phyloP scores from a whole-genome alignment of 805 yeast genomes.

The Yamadazyma olivae region DNA sequence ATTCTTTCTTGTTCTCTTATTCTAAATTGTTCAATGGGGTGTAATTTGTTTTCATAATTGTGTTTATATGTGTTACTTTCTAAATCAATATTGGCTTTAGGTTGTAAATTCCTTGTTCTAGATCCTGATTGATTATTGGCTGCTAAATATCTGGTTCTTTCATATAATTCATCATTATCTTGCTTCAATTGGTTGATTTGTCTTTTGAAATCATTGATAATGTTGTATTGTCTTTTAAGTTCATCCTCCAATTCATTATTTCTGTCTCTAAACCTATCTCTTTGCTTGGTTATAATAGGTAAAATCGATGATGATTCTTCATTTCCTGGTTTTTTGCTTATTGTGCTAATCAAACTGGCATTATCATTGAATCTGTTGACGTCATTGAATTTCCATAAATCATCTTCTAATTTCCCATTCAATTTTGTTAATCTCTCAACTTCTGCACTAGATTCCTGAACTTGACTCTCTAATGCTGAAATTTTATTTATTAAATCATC shows the following conservation, averaged over 20 bases:
- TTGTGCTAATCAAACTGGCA: constrained; percentile 65
- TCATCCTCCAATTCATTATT: constrained; percentile 85
- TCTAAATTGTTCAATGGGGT: constrained; percentile 82
- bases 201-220: constrained; percentile 57
- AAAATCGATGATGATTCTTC: constrained; percentile 43
- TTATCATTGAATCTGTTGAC: constrained; percentile 48
- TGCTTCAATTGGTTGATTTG: constrained; percentile 62
- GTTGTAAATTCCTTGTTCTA: constrained; percentile 16
- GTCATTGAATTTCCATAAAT: constrained; percentile 59
- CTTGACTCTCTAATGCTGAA: constrained; percentile 34
- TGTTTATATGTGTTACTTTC: constrained; percentile 57
- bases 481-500: constrained; percentile 43
- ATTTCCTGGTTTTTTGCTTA: constrained; percentile 15
- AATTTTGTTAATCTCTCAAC: constrained; percentile 40
- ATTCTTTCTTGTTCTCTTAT: constrained; percentile 74
- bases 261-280: constrained; percentile 87
- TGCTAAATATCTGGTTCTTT: constrained; percentile 66
- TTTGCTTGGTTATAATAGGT: constrained; percentile 89
- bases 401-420: constrained; percentile 70
- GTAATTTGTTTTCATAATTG: constrained; percentile 71
- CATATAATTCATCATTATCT: constrained; percentile 79
- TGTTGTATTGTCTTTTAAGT: constrained; percentile 52
- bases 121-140: constrained; percentile 32
- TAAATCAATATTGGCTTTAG: constrained; percentile 39
- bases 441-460: constrained; percentile 33